phyloP scores from a whole-genome alignment of 208 protist species.

The Crithidia acanthocephali region DNA sequence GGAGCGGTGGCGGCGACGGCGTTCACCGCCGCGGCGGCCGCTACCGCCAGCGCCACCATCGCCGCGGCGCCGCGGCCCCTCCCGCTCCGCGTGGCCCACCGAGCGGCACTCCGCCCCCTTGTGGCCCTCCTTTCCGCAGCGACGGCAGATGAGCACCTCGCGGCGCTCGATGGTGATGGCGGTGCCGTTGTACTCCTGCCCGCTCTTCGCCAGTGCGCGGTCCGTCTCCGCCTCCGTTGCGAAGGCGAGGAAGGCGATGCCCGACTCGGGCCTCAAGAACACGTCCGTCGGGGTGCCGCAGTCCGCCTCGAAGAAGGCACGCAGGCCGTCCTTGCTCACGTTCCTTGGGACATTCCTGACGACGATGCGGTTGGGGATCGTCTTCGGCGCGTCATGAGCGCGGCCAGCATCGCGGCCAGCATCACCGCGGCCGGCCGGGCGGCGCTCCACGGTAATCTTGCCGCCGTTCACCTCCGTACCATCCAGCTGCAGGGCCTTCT shows the following conservation, averaged over 20 bases:
- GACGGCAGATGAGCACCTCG: slow-evolving; percentile 58
- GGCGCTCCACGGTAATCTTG: slow-evolving; percentile 48
- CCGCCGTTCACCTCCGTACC: slow-evolving; percentile 47
- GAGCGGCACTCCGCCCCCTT: slow-evolving; percentile 53
- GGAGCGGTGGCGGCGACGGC: slow-evolving; percentile 39
- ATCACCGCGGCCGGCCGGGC: slow-evolving; percentile 25
- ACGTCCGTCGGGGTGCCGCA: slow-evolving; percentile 64
- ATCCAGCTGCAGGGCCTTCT: slow-evolving; percentile 62
- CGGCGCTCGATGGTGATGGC: slow-evolving; percentile 49
- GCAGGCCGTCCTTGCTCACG: slow-evolving; percentile 43
- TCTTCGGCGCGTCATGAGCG: not conserved
- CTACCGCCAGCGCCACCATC: slow-evolving; percentile 31
- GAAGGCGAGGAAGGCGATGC: slow-evolving; percentile 75
- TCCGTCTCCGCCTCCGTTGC: slow-evolving; percentile 30
- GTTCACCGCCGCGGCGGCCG: slow-evolving; percentile 37
- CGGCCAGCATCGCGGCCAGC: too few relatives aligned
- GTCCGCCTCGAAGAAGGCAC: slow-evolving; percentile 46
- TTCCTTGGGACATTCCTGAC: slow-evolving; percentile 46
- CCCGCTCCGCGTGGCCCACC: slow-evolving; percentile 47
- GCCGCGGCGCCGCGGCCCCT: slow-evolving; percentile 40
- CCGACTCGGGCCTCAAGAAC: slow-evolving; percentile 41
- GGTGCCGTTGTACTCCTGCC: slow-evolving; percentile 42
- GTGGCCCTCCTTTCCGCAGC: slow-evolving; percentile 73
- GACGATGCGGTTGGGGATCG: slow-evolving; percentile 45
- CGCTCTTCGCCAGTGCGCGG: slow-evolving; percentile 54